Evolutionary conservation across 495 filamentous ascomycete species (phyloP), one percentile per base, ranked within the genome.

Genomic region (Bryoglossum gracile): DNA sequence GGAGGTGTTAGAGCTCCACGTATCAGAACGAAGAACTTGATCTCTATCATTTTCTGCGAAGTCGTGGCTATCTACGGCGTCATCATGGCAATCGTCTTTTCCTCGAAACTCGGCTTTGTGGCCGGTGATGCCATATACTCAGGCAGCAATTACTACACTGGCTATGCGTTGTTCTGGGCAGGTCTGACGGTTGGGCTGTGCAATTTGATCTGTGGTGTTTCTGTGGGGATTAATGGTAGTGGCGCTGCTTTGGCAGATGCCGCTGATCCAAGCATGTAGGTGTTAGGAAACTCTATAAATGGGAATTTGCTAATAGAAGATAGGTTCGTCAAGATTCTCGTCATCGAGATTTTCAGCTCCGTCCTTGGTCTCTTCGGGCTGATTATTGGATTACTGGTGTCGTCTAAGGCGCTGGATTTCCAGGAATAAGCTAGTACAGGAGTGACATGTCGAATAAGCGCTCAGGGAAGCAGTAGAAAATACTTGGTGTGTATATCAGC

Each of bases 11-110:
- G 83, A 59, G 92, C 94, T 22, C 94, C 92, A 16, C 81, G 92
- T 55, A 97, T 99, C 64, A 85, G 91, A 57, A 99, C 94, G 44
- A 99, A 99, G 80, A 99, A 97, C 70, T 66, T 99, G 51, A 95
- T 99, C 63, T 97, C 94, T 57, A 97, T 99, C 72, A 96, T 99
- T 72, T 99, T 99, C 77, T 99, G 94, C 72, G 94, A 99, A 70
- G 94, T 97, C 56, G 94, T 99, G 53, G 94, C 94, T 61, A 99
- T 99, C 65, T 99, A 99, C 75, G 94, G 94, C 59, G 89, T 99
- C 59, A 99, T 99, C 69, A 97, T 97, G 87, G 83, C 91, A 52
- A 99, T 99, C 65, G 82, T 99, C 37, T 96, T 95, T 73, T 94
- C 90, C 30, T 72, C 90, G 24, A 92, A 95, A 62, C 66, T 99